Base-by-base conservation (phyloP, 2,329 filamentous ascomycete genomes). In the Fusarium sterilihyphosum region DNA sequence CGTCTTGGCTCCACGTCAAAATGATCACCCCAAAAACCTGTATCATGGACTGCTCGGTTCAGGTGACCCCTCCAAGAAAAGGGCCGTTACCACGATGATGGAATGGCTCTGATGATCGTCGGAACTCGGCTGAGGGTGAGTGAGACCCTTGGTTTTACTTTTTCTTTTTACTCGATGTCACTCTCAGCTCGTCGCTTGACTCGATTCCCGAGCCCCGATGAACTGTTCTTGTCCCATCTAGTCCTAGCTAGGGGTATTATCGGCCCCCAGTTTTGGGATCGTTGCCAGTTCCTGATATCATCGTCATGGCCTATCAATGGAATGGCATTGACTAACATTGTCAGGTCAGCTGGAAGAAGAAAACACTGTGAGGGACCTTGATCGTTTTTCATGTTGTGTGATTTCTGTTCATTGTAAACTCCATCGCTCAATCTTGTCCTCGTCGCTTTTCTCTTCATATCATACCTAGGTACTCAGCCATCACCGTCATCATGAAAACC, bases 201-300 rank as follows among this genome's bases (percentile, higher is more conserved):
- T 67, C 62, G 44, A 49, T 65, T 66, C 60, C 66, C 66, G 53
- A 56, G 53, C 56, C 40, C 68, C 49, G 46, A 61, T 43, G 35
- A 37, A 50, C 33, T 60, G 24, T 31, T 52, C 57, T 60, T 58
- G 49, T 69, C 57, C 50, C 44, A 18, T 37, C 47, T 66, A 24
- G 47, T 53, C 38, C 50, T 49, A 59, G 59, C 46, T 65, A 47
- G 61, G 61, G 33, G 40, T 52, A 26, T 49, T 31, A 44, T 50
- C 38, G 43, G 54, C 41, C 43, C 65, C 66, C 64, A 62, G 67
- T 69, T 62, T 44, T 24, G 53, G 43, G 24, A 56, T 44, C 41
- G 31, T 52, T 52, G 43, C 52, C 65, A 66, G 60, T 73, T 44
- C 61, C 67, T 73, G 70, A 67, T 73, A 73, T 73, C 71, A 73